A percentile compares a stretch with the other conserved stretches of the same genome.
Conservation (phyloP, 169 alveolate genomes). For the Cryptosporidium tyzzeri region DNA sequence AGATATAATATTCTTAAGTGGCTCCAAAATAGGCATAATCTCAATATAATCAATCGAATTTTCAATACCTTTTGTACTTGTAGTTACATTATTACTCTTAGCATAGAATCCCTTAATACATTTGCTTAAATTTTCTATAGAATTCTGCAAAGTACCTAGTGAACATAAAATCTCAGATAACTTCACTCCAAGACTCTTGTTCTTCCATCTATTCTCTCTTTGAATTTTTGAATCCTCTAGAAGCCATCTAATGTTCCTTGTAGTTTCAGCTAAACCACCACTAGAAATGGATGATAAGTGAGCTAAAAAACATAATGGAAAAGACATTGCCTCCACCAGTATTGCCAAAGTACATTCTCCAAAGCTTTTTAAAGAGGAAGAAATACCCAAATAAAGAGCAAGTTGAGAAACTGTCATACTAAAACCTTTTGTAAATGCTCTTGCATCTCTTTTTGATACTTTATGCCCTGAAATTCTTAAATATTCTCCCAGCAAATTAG, state of each 20-base stretch:
- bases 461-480: neutral
- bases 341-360: conserved; percentile 59
- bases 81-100: conserved; percentile 16
- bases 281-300: conserved; percentile 37
- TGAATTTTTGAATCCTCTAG: conserved; percentile 55
- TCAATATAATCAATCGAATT: conserved; percentile 54
- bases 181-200: conserved; percentile 17
- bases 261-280: conserved; percentile 37
- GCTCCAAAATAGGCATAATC: conserved; percentile 49
- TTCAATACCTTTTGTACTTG: conserved; percentile 54
- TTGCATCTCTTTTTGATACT: conserved; percentile 11
- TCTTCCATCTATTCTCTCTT: conserved; percentile 15
- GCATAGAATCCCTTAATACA: conserved; percentile 27
- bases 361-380: conserved; percentile 13
- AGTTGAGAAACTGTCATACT: conserved; percentile 29
- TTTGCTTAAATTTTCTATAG: conserved; percentile 2
- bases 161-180: conserved; percentile 38
- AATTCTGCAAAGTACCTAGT: conserved; percentile 13
- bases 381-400: conserved; percentile 10
- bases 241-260: conserved; percentile 45
- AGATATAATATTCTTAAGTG: neutral
- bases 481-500: conserved; percentile 14
- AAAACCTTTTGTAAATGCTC: conserved; percentile 18
- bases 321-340: conserved; percentile 31
- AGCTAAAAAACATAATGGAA: conserved; percentile 33